Conservation (phyloP, 306 rosid genomes). For the Potentilla sterilis region DNA sequence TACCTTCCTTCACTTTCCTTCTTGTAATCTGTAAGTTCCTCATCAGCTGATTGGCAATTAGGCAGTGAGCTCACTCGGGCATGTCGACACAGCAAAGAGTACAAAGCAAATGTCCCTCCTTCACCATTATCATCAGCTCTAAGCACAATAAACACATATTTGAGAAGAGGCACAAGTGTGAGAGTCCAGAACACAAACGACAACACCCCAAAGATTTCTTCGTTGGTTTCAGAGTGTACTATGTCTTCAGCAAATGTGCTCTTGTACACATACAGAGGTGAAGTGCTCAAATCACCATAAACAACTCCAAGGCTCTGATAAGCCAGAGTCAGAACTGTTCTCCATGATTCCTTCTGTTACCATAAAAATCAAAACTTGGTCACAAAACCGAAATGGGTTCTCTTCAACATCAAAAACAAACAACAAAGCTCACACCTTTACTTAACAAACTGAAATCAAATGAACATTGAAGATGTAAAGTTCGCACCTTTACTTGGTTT, state of each 20-base stretch:
- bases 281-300: conserved; percentile 92
- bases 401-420: not conserved
- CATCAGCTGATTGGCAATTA: conserved; percentile 67
- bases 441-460: not conserved
- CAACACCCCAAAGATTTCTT: conserved; percentile 80
- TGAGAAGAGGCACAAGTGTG: conserved; percentile 73
- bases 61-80: conserved; percentile 74
- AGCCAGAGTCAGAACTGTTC: conserved; percentile 68
- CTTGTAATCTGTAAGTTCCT: conserved; percentile 68
- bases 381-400: conserved; percentile 17
- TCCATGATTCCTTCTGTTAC: conserved; percentile 80
- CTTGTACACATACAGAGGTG: conserved; percentile 79
- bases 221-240: conserved; percentile 51
- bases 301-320: conserved; percentile 96
- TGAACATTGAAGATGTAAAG: not conserved
- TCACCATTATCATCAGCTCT: conserved; percentile 95
- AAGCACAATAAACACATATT: conserved; percentile 82
- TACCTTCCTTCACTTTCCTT: conserved; percentile 29
- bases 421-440: not conserved
- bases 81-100: conserved; percentile 83
- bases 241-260: conserved; percentile 81
- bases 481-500: conserved; percentile 57
- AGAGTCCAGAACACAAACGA: conserved; percentile 93
- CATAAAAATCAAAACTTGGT: conserved; percentile 4
- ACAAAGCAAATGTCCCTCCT: conserved; percentile 95